Base-by-base conservation (phyloP, 2,329 filamentous ascomycete genomes). In the Pestalotiopsis fici region DNA sequence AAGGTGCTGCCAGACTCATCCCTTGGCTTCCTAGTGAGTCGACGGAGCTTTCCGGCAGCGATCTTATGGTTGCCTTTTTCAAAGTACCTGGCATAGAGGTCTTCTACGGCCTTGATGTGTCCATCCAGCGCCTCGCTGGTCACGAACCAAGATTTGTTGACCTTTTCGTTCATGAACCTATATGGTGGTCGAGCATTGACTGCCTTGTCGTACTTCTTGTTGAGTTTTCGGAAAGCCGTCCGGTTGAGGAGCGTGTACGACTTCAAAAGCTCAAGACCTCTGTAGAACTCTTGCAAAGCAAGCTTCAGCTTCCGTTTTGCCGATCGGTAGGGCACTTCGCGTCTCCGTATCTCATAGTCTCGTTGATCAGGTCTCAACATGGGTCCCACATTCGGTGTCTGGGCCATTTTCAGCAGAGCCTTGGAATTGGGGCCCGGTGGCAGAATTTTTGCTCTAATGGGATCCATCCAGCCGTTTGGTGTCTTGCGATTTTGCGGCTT, bases 191-290 rank as follows among this genome's bases (percentile, higher is more conserved):
- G 88, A 54, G 94, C 91, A 73, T 94, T 89, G 66, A 94, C 89
- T 2, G 92, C 89, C 81, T 98, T 99, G 84, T 98, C 95, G 77
- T 97, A 98, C 80, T 99, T 99, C 79, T 99, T 99, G 81, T 97
- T 98, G 76, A 99, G 94, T 79, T 99, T 99, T 37, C 95, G 91
- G 76, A 98, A 98, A 0, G 94, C 96, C 0, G 94, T 97, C 61
- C 94, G 88, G 78, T 99, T 99, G 15, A 98, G 85, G 25, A 97
- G 82, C 1, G 94, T 91, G 74, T 97, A 99, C 0, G 93, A 93
- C 81, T 98, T 98, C 68, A 99, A 86, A 59, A 98, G 83, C 77
- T 99, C 96, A 15, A 99, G 85, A 0, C 93, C 92, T 23, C 95
- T 91, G 77, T 99, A 98, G 77, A 94, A 97, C 78, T 98, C 96